Evolutionary conservation across 768 basidiomycete species (phyloP).

Genomic region (Tricholoma furcatifolium): DNA sequence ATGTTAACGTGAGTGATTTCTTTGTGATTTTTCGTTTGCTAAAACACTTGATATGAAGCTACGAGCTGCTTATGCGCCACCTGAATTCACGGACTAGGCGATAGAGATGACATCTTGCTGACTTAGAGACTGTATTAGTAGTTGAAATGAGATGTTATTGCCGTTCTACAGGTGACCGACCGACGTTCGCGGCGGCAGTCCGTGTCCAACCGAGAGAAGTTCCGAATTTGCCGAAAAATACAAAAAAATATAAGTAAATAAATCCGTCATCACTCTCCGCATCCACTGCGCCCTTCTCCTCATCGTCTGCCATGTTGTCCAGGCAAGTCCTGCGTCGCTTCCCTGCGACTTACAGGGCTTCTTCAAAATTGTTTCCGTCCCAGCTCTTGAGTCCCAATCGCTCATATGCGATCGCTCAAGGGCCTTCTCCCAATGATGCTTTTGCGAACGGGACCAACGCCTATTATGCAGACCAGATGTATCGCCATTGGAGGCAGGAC

Average conservation of each 20-base stretch:
- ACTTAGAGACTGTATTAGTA: slow-evolving; percentile 1
- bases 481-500: slow-evolving; percentile 87
- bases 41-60: slow-evolving; percentile 26
- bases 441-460: slow-evolving; percentile 95
- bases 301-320: slow-evolving; percentile 27
- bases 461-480: slow-evolving; percentile 98
- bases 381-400: slow-evolving; percentile 19
- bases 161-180: neutral
- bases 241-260: neutral
- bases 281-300: neutral
- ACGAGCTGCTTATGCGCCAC: slow-evolving; percentile 56
- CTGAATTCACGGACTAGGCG: slow-evolving; percentile 34
- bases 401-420: slow-evolving; percentile 42
- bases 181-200: neutral
- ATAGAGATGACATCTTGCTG: slow-evolving; percentile 6
- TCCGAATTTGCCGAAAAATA: neutral
- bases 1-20: slow-evolving; percentile 76
- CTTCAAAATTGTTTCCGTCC: slow-evolving; percentile 13
- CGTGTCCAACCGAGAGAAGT: neutral
- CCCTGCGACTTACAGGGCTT: slow-evolving; percentile 21
- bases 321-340: slow-evolving; percentile 33
- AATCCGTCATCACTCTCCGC: neutral
- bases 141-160: neutral
- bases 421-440: slow-evolving; percentile 75
- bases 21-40: neutral